Conservation (phyloP, 2,329 filamentous ascomycete species). For the Neonectria faginata region DNA sequence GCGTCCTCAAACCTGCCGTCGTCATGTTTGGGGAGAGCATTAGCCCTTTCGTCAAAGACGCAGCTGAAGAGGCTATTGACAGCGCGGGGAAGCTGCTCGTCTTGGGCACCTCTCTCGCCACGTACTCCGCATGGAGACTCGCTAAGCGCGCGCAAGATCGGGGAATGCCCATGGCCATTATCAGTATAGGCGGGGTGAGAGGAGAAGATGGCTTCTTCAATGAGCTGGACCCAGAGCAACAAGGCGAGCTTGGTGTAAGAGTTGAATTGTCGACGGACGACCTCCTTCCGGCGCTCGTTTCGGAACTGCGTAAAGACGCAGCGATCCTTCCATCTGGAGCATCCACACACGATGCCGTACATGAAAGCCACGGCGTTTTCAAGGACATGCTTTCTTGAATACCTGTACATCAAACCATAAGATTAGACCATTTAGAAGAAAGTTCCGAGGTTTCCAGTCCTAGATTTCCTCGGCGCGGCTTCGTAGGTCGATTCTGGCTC, state of each 20-base stretch:
- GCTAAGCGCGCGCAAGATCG: slow-evolving; percentile 85
- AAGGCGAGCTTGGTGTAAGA: slow-evolving; percentile 65
- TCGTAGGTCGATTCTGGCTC: slow-evolving; percentile 35
- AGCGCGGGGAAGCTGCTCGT: slow-evolving; percentile 80
- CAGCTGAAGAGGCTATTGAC: slow-evolving; percentile 85
- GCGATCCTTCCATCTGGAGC: slow-evolving; percentile 19
- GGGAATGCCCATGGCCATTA: slow-evolving; percentile 85
- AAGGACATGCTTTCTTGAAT: slow-evolving; percentile 70
- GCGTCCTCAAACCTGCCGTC: slow-evolving; percentile 91
- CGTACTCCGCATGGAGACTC: slow-evolving; percentile 93
- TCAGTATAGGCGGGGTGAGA: slow-evolving; percentile 88
- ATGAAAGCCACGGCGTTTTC: slow-evolving; percentile 56
- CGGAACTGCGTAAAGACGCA: slow-evolving; percentile 56
- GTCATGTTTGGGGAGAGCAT: slow-evolving; percentile 98
- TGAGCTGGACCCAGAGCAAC: slow-evolving; percentile 63
- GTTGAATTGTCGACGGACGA: slow-evolving; percentile 69
- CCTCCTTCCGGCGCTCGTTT: slow-evolving; percentile 68
- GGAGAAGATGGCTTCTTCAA: slow-evolving; percentile 80
- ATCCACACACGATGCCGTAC: slow-evolving; percentile 28
- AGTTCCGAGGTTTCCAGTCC: slow-evolving; percentile 54
- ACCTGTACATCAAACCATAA: slow-evolving; percentile 36
- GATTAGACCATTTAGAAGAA: slow-evolving; percentile 60
- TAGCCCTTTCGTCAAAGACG: slow-evolving; percentile 72
- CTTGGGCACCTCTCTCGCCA: slow-evolving; percentile 90
- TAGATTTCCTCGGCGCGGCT: slow-evolving; percentile 42